Percentiles rank a stretch among this genome's conserved stretches.
phyloP scores from a whole-genome alignment of 257 asterid species.

The Prunella vulgaris region DNA sequence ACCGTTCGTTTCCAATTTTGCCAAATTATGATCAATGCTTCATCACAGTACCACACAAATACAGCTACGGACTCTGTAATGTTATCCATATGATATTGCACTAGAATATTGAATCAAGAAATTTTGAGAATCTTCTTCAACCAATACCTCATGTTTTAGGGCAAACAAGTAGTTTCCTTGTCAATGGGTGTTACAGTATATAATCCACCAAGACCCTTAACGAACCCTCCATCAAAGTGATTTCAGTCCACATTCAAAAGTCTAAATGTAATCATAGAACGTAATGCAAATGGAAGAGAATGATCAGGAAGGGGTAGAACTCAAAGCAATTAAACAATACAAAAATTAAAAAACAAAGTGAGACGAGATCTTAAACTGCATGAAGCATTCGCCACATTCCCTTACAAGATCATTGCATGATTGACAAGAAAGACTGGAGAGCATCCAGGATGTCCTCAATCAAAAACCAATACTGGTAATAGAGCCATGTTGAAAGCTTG shows the following conservation, averaged over 20 bases:
- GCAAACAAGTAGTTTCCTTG: neutral
- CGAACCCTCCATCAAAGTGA: neutral
- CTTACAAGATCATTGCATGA: neutral
- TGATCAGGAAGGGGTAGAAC: neutral
- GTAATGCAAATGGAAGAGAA: neutral
- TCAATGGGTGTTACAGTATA: neutral
- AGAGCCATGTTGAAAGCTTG: neutral
- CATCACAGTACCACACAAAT: neutral
- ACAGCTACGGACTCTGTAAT: neutral
- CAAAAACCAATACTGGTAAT: neutral
- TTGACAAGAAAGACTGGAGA: conserved; percentile 2
- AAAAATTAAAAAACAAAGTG: neutral
- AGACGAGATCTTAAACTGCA: neutral
- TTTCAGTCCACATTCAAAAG: conserved; percentile 8
- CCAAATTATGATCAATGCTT: neutral
- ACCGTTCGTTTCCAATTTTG: neutral
- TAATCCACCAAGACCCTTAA: neutral
- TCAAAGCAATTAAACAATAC: neutral
- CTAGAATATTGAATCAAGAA: neutral
- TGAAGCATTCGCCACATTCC: neutral
- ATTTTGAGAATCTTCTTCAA: neutral
- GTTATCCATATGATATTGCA: neutral
- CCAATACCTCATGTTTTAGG: neutral
- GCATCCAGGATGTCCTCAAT: neutral
- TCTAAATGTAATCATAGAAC: neutral